Conservation (phyloP, 2,329 filamentous ascomycete genomes). For the Alternaria ethzedia region DNA sequence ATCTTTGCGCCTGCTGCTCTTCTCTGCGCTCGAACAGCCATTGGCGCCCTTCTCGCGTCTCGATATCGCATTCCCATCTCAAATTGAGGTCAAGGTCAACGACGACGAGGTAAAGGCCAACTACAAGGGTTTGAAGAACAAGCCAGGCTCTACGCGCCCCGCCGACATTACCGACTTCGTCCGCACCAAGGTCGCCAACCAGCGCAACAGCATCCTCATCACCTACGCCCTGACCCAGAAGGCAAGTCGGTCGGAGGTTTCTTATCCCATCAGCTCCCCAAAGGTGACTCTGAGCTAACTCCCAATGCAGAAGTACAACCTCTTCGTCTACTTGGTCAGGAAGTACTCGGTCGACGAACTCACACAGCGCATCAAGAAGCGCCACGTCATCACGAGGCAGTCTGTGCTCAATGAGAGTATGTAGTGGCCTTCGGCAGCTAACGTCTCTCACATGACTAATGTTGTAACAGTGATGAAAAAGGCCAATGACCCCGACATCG, state of each 20-base stretch:
- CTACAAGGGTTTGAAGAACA: constrained; percentile 91
- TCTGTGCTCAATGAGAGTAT: constrained; percentile 84
- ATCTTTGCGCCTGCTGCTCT: constrained; percentile 78
- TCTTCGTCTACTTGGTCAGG: constrained; percentile 78
- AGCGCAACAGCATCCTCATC: constrained; percentile 79
- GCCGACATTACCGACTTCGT: constrained; percentile 86
- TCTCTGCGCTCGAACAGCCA: constrained; percentile 71
- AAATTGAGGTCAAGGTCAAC: constrained; percentile 92
- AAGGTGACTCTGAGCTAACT: constrained; percentile 22
- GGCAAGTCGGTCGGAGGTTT: constrained; percentile 59
- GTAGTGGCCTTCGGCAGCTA: neutral
- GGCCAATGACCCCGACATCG: constrained; percentile 85
- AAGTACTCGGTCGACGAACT: constrained; percentile 74
- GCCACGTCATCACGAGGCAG: constrained; percentile 77
- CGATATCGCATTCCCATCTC: constrained; percentile 88
- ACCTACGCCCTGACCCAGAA: constrained; percentile 93
- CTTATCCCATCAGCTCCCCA: constrained; percentile 18
- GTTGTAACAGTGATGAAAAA: constrained; percentile 71
- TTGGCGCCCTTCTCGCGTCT: constrained; percentile 42
- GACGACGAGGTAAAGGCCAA: constrained; percentile 89
- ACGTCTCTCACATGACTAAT: constrained; percentile 9
- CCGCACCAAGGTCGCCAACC: constrained; percentile 69
- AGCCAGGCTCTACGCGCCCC: constrained; percentile 90
- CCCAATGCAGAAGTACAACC: constrained; percentile 48
- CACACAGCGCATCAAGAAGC: constrained; percentile 68